Conservation (phyloP, 2,329 filamentous ascomycete species). For the Neopestalotiopsis sp. region DNA sequence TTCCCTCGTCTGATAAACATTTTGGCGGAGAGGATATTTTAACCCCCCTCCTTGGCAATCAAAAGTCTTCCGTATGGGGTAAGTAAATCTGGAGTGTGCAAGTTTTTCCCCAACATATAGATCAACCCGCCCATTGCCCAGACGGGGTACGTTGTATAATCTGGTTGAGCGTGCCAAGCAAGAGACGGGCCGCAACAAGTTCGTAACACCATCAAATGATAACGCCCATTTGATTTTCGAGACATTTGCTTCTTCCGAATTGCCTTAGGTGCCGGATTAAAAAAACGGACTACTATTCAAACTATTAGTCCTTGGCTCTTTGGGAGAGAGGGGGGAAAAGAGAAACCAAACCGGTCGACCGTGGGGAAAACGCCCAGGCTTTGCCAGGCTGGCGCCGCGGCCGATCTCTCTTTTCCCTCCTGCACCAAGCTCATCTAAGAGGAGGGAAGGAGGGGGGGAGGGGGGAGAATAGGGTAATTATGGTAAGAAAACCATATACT, state of each 20-base stretch:
- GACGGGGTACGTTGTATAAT: neutral
- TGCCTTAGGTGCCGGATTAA: neutral
- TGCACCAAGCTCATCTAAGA: too few relatives aligned
- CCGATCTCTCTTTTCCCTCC: neutral
- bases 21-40: too few relatives aligned
- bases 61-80: too few relatives aligned
- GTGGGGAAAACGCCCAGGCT: too few relatives aligned
- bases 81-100: too few relatives aligned
- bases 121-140: too few relatives aligned
- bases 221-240: neutral
- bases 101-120: neutral
- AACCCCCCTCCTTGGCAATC: too few relatives aligned
- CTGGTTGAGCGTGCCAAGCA: neutral
- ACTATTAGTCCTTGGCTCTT: neutral
- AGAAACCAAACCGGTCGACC: too few relatives aligned
- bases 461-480: neutral
- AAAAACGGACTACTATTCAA: neutral
- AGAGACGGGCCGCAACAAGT: neutral
- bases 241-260: neutral
- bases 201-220: neutral
- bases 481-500: neutral
- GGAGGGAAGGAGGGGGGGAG: neutral
- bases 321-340: neutral
- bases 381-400: too few relatives aligned
- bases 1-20: too few relatives aligned